These are phyloP conservation scores for Podospora didyma DNA, from an alignment of 495 filamentous ascomycete genomes.

Conservation along the genomic window DNA sequence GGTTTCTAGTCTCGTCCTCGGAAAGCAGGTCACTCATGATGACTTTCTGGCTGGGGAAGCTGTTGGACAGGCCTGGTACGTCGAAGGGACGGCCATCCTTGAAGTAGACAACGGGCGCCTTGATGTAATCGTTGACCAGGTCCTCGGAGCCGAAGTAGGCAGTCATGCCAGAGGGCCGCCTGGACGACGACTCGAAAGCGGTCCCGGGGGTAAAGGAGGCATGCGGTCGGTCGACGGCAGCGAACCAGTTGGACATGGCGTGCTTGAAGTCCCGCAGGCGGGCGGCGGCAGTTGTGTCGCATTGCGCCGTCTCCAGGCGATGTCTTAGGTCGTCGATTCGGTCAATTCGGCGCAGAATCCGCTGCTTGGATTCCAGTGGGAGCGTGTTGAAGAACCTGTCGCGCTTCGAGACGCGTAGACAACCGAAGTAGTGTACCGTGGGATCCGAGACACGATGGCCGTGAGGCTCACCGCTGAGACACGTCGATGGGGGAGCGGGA, in stretches of 20 bases:
- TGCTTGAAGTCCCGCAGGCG: slow-evolving; percentile 17
- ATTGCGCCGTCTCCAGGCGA: slow-evolving; percentile 17
- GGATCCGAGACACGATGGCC: slow-evolving; percentile 20
- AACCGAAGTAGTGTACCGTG: slow-evolving; percentile 25
- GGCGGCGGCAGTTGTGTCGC: slow-evolving; percentile 13
- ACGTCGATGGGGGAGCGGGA: slow-evolving; percentile 14
- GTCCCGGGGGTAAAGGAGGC: not conserved
- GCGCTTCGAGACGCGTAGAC: slow-evolving; percentile 15
- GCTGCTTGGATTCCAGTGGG: slow-evolving; percentile 14
- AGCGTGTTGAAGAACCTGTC: slow-evolving; percentile 19
- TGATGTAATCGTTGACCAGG: slow-evolving; percentile 18
- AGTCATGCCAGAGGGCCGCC: not conserved
- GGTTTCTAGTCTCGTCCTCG: slow-evolving; percentile 19
- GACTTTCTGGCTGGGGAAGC: slow-evolving; percentile 25
- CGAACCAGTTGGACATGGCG: slow-evolving; percentile 15
- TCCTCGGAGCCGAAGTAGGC: slow-evolving; percentile 4
- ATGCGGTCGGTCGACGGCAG: slow-evolving; percentile 7
- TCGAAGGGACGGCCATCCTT: slow-evolving; percentile 15
- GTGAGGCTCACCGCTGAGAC: slow-evolving; percentile 22
- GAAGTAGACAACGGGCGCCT: slow-evolving; percentile 23
- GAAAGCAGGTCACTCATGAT: slow-evolving; percentile 20
- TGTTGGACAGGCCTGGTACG: slow-evolving; percentile 9
- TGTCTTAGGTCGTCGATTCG: slow-evolving; percentile 11
- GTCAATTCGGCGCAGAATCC: slow-evolving; percentile 17
- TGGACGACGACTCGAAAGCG: not conserved